Base-by-base conservation (phyloP, 2,329 filamentous ascomycete species). In the Endocalyx cinctus region DNA sequence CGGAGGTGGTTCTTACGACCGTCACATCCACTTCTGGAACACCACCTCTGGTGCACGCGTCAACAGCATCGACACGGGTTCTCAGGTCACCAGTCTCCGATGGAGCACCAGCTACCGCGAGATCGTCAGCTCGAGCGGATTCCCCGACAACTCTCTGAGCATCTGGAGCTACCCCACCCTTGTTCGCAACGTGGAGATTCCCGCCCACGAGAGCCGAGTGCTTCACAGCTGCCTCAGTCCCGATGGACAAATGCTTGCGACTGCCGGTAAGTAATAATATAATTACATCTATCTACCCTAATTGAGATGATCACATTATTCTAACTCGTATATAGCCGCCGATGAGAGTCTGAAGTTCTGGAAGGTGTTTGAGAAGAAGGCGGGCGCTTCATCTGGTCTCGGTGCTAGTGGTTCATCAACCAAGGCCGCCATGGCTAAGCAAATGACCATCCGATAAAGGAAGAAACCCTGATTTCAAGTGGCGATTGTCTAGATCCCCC, bases 1-100 rank as follows among this genome's bases (percentile, higher is more conserved):
- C 27, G 92, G 92, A 37, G 92, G 92, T 56, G 92, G 92, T 49
- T 94, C 87, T 27, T 94, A 96, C 63, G 92, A 98, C 61, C 85
- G 88, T 50, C 86, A 96, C 67, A 98, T 98, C 63, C 92, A 98
- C 72, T 98, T 98, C 78, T 98, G 92, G 92, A 98, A 98, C 76
- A 94, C 89, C 29, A 97, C 92, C 15, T 95, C 90, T 5, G 92
- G 92, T 41, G 90, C 92, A 33, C 86, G 92, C 51, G 89, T 94
- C 69, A 98, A 98, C 81, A 94, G 87, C 75, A 97, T 98, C 63
- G 89, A 97, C 62, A 97, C 92, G 25, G 92, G 92, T 41, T 95
- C 88, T 29, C 92, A 98, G 64, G 94, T 98, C 37, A 98, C 92
- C 48, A 92, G 85, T 51, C 78, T 98, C 37, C 83, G 88, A 53